These are phyloP conservation scores for Cucurbitaria berberidis DNA, from an alignment of 2,329 filamentous ascomycete species.

Conservation along the genomic window DNA sequence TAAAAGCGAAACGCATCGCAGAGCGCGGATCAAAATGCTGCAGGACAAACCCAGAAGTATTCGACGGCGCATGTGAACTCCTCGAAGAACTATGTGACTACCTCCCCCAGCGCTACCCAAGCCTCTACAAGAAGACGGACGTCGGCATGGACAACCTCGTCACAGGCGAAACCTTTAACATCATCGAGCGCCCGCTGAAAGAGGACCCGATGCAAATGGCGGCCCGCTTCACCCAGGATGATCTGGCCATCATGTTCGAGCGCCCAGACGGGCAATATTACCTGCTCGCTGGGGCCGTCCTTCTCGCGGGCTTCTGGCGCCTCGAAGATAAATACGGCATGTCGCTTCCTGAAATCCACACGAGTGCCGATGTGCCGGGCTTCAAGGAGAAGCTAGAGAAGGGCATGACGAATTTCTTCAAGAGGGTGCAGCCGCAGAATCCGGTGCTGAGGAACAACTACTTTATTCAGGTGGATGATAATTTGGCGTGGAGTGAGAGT, in stretches of 20 bases:
- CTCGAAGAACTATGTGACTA: constrained; percentile 75
- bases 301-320: constrained; percentile 84
- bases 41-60: constrained; percentile 71
- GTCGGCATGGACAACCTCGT: constrained; percentile 71
- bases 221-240: constrained; percentile 78
- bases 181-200: constrained; percentile 65
- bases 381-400: constrained; percentile 74
- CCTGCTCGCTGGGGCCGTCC: constrained; percentile 75
- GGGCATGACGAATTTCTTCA: constrained; percentile 83
- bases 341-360: constrained; percentile 80
- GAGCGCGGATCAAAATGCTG: constrained; percentile 73
- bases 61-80: constrained; percentile 74
- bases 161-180: constrained; percentile 75
- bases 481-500: constrained; percentile 74
- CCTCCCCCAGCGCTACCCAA: constrained; percentile 76
- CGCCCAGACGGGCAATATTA: constrained; percentile 78
- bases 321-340: constrained; percentile 82
- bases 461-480: constrained; percentile 85
- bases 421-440: constrained; percentile 70
- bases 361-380: constrained; percentile 75
- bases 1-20: constrained; percentile 71
- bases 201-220: constrained; percentile 82
- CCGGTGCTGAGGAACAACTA: constrained; percentile 78
- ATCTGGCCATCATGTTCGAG: constrained; percentile 85
- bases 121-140: constrained; percentile 66